Percentiles rank a stretch among this genome's conserved stretches.
Evolutionary conservation across 208 protist genomes (phyloP).

Genomic region (Leptomonas pyrrhocoris): DNA sequence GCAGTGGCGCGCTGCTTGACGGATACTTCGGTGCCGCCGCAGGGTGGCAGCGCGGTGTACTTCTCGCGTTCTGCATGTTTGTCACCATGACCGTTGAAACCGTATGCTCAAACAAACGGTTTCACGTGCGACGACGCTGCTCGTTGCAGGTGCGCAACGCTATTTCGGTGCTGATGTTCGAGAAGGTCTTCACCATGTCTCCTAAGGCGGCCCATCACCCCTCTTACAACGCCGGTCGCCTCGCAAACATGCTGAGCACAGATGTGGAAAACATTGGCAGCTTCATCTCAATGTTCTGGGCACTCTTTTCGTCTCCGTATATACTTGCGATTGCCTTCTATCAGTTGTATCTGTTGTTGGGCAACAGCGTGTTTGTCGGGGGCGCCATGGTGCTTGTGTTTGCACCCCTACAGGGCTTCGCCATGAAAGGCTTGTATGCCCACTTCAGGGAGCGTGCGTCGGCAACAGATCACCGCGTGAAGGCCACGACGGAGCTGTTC

Average conservation of each 20-base stretch:
- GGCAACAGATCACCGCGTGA: slow-evolving; percentile 82
- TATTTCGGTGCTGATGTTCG: slow-evolving; percentile 70
- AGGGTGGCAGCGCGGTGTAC: slow-evolving; percentile 6
- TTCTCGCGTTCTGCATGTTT: slow-evolving; percentile 6
- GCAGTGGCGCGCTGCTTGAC: neutral
- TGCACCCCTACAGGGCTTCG: slow-evolving; percentile 61
- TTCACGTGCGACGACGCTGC: slow-evolving; percentile 34
- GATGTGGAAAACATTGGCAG: slow-evolving; percentile 60
- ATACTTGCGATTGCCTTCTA: slow-evolving; percentile 57
- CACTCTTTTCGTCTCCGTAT: slow-evolving; percentile 51
- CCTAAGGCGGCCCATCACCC: slow-evolving; percentile 57
- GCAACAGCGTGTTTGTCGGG: slow-evolving; percentile 62
- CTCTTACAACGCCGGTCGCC: slow-evolving; percentile 2
- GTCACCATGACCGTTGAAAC: neutral
- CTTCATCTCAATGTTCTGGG: slow-evolving; percentile 60
- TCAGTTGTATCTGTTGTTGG: slow-evolving; percentile 61
- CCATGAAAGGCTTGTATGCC: slow-evolving; percentile 37
- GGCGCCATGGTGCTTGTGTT: slow-evolving; percentile 60
- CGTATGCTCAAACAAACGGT: slow-evolving; percentile 15
- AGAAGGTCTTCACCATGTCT: slow-evolving; percentile 77
- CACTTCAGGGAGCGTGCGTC: slow-evolving; percentile 28
- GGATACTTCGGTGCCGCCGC: neutral
- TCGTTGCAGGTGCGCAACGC: slow-evolving; percentile 63
- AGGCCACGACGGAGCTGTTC: slow-evolving; percentile 89
- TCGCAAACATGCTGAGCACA: slow-evolving; percentile 57